Evolutionary conservation across 2,329 filamentous ascomycete species (phyloP), one percentile per base, ranked within the genome.

Genomic region (Ascochyta koolunga): DNA sequence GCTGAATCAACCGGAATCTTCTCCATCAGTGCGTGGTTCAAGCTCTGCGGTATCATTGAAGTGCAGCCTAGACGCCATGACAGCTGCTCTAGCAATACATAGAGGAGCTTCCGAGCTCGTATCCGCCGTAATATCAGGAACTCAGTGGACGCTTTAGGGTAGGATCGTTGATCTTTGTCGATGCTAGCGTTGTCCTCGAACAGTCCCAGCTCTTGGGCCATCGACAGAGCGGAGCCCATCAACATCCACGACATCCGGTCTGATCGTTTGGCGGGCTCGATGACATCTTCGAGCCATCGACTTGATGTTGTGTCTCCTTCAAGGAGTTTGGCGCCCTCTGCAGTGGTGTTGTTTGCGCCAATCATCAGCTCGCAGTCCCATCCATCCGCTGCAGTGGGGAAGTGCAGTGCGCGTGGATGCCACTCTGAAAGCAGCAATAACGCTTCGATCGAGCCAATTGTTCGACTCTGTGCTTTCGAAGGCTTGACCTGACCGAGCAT

Each of bases 191-290:
- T 68, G 27, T 78, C 73, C 43, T 81, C 76, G 55, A 82, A 79
- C n/a, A 84, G 71, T 2, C 81, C 78, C 21, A 83, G 68, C 57
- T 83, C 81, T 46, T 83, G 80, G 1, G 80, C 78, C 11, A 85
- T 71, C 3, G 80, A 81, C 21, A 82, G 62, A 0, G 80, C 82
- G 59, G 79, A 80, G 2, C 83, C 83, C 35, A 85, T 76, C 18
- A 84, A 62, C 79, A 84, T 85, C 83, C 83, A 85, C 0, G 82
- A 84, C 82, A 85, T 85, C 2, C 82, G 78, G 60, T 84, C 82
- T 0, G 80, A 84, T 50, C 80, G 73, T 54, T 79, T 79, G 2
- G 82, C 80, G 2, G 82, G 81, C 35, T 82, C 78, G 35, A 83
- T 79, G 31, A 84, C 82, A 58, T 83, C 82, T 40, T 82, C 77